Base-by-base conservation (phyloP, 139 green algal species). In the Chlamydomonas schloesseri region DNA sequence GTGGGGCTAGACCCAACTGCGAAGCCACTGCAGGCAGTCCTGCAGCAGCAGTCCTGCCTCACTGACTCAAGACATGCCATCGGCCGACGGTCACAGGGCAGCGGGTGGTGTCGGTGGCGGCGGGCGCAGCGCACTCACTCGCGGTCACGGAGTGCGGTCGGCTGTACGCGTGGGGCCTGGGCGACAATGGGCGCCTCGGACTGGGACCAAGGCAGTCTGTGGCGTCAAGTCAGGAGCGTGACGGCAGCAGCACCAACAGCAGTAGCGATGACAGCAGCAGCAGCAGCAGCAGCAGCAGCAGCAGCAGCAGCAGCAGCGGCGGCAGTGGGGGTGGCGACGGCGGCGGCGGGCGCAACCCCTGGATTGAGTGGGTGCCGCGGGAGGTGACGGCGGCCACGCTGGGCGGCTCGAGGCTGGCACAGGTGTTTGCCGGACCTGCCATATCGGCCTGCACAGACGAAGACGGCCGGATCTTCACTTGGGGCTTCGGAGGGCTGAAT, bases 101-200 rank as follows among this genome's bases (percentile, higher is more conserved):
- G 23, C 71, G 71, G 8, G 42, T 76, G 23, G 37, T 58, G 2
- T 57, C 71, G 3, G 93, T 87, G 26, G 87, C 89, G 10, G 95
- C 93, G 73, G 95, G 95, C 24, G 94, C 93, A 31, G 94, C 90
- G 2, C 95, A 97, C 86, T 94, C 92, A 15, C 69, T 92, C 58
- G 91, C 89, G 36, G 88, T 97, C 18, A 96, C 94, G 0, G 84
- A 86, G 2, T 79, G 91, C 31, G 95, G 95, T 9, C 83, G 88
- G 57, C 89, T 96, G 82, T 97, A 95, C 82, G 90, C 91, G 42
- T 97, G 94, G 93, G 95, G 95, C 24, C 81, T 92, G 0, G 93
- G 87, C 69, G 92, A 85, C 46, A 96, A 93, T 89, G 95, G 94
- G 29, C 88, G 83, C 60, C 82, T 93, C 73, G 91, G 89, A 8